Base-by-base conservation (phyloP, 2,329 filamentous ascomycete genomes). In the Bipolaris victoriae region DNA sequence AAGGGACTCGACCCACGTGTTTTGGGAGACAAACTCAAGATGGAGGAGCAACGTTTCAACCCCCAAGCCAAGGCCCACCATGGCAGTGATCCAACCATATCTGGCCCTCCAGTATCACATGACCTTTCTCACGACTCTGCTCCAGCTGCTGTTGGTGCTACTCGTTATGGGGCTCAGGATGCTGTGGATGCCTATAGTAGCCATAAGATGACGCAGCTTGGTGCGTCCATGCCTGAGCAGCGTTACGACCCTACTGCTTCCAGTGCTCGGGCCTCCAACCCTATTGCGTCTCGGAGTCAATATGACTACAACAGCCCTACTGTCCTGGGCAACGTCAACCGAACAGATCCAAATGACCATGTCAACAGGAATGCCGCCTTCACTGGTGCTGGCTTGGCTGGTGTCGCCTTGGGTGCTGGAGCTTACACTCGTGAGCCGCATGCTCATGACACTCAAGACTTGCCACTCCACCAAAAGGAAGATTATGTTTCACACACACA, bases 151-250 rank as follows among this genome's bases (percentile, higher is more conserved):
- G 61, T 67, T n/a, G 70, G 68, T 11, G 70, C 67, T 29, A 66
- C 69, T 29, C 73, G 72, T 7, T 68, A 70, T 40, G 72, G 71
- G 46, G 75, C 68, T 0, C 70, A 77, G 48, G 71, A 78, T 47
- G 66, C 68, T 13, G 64, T 62, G 1, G 60, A 75, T 36, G 46
- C 57, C 2, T 73, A 76, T 40, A 66, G 63, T 33, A 62, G 71
- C 9, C 69, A 75, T 36, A 68, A 60, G 22, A 68, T 57, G 61
- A 75, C 71, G 5, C 71, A 71, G 33, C 65, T 69, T 2, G 48
- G 49, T 18, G 67, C 71, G 10, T 62, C 71, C 9, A 68, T 75
- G 68, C 58, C 65, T 26, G 68, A 74, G 4, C 71, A 74, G 53
- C 69, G 69, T 33, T 75, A 73, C 36, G 70, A 74, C 37, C 62